Conservation (phyloP, 345 rosid species). For the Citropsis articulata region DNA sequence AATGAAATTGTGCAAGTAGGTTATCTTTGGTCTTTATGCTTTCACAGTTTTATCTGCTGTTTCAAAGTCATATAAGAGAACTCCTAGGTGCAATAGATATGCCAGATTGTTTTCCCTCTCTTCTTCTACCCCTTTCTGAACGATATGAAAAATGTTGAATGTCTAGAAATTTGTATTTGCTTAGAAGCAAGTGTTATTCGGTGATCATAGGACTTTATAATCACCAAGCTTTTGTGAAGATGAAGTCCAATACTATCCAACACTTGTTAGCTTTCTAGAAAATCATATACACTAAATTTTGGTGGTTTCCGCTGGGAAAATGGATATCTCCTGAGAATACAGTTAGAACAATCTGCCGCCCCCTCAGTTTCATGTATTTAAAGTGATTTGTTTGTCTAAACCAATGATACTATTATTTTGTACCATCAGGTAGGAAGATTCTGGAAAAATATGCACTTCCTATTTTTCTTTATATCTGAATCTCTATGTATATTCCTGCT, state of each 20-base stretch:
- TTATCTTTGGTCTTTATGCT: neutral
- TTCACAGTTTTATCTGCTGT: neutral
- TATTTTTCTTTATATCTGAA: slow-evolving; percentile 8
- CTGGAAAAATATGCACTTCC: too few species aligned
- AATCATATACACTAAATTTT: neutral
- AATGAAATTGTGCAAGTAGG: slow-evolving; percentile 98
- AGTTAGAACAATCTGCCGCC: too few species aligned
- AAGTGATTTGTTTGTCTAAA: too few species aligned
- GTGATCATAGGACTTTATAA: neutral
- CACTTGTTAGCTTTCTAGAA: neutral
- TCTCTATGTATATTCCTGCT: slow-evolving; percentile 32
- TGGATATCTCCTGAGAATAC: too few species aligned
- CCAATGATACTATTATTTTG: too few species aligned
- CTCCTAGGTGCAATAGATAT: neutral
- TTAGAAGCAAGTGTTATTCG: neutral
- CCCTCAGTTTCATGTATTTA: too few species aligned
- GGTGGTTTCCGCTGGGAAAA: neutral
- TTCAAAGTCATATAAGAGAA: slow-evolving; percentile 7
- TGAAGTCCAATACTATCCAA: neutral
- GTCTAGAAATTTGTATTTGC: neutral
- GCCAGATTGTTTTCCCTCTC: neutral
- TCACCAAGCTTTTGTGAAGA: neutral
- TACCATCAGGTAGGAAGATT: too few species aligned
- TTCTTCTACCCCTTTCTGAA: neutral
- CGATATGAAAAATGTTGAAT: neutral